Base-by-base conservation (phyloP, 768 basidiomycete species). In the Cytidiella melzeri region DNA sequence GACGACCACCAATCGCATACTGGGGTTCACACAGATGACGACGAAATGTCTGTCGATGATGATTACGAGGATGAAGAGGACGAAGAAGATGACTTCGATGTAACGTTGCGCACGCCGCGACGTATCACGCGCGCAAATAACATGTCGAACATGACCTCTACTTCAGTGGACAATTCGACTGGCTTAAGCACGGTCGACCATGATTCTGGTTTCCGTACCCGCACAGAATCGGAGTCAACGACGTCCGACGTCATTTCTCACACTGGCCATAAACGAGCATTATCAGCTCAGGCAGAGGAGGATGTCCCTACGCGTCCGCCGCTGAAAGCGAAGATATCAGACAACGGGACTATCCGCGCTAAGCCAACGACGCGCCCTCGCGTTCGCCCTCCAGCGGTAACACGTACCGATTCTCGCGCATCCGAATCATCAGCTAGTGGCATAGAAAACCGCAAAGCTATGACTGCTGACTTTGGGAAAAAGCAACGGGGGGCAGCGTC, bases 101-200 rank as follows among this genome's bases (percentile, higher is more conserved):
- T 77, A 26, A 87, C 86, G 1, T 68, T 87, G 51, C 77, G 74
- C 49, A 87, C 86, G 3, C 86, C 86, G 9, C 63, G 72, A 50
- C 67, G 64, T 37, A 55, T 64, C 37, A 54, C 61, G 36, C 61
- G 53, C 23, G 7, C 27, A 3, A 24, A 46, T 26, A 52, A 51
- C 27, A 42, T 57, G n/a, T 52, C 58, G 13, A 30, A 47, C 10
- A 42, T 58, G 24, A 51, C 56, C 1, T 50, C 64, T 5, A 51
- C 56, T 10, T 59, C 57, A 1, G 19, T 49, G 1, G 62, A 60
- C 43, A 48, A 45, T 26, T 57, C 56, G 13, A 64, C 64, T 0
- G 56, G 55, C 3, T 55, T 67, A 1, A 63, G 61, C 40, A 67
- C 66, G 15, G 59, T 61, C n/a, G 59, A 64, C 48, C 48, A 61